Evolutionary conservation across 352 stramenopile genomes (phyloP).

Genomic region (Pythium aristosporum): DNA sequence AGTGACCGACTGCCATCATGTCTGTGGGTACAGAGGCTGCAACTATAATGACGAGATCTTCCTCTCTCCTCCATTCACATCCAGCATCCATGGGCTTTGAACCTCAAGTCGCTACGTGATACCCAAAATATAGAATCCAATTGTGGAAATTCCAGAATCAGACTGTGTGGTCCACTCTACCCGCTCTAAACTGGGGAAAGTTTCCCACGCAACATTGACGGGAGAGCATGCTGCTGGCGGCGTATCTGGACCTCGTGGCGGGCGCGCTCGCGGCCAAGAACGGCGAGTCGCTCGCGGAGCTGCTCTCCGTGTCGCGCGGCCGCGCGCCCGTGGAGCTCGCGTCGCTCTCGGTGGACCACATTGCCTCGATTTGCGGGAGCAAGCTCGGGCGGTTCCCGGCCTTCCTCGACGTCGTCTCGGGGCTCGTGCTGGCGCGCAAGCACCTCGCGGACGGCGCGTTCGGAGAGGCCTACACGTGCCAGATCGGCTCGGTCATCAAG

Average conservation of each 20-base stretch:
- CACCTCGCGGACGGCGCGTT: conserved; percentile 42
- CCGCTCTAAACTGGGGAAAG: too few species aligned
- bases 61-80: too few species aligned
- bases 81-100: too few species aligned
- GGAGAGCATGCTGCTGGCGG: conserved; percentile 50
- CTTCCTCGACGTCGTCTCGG: conserved; percentile 63
- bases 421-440: conserved; percentile 66
- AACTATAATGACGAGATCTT: too few species aligned
- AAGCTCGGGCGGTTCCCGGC: conserved; percentile 55
- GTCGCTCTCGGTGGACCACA: conserved; percentile 45
- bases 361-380: conserved; percentile 48
- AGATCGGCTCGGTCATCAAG: conserved; percentile 79
- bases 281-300: conserved; percentile 46
- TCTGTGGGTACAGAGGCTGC: too few species aligned
- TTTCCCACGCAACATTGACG: too few species aligned
- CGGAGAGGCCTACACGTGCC: conserved; percentile 55
- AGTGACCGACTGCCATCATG: too few species aligned
- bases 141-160: conserved; percentile 1
- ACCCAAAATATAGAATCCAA: conserved; percentile 12
- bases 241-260: conserved; percentile 62
- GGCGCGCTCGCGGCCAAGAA: conserved; percentile 49
- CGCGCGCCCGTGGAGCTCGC: conserved; percentile 38
- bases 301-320: conserved; percentile 45
- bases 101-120: too few species aligned
- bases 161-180: conserved; percentile 16